These are phyloP conservation scores for Thelonectria discophora DNA, from an alignment of 2,329 filamentous ascomycete genomes.

Conservation along the genomic window DNA sequence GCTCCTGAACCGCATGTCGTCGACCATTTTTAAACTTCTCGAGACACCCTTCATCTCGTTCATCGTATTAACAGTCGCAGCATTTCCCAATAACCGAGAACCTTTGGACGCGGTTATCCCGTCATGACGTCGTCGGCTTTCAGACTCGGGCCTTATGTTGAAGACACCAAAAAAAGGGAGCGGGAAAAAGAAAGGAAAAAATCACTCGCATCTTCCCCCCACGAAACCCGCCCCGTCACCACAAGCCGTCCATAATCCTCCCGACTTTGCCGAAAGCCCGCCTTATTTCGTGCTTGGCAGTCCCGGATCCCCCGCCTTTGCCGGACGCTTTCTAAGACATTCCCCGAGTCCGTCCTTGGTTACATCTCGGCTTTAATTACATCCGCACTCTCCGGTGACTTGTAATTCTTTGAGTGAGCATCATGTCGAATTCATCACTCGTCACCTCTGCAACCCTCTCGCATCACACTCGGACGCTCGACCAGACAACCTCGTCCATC, in stretches of 20 bases:
- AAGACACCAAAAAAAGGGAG: not conserved
- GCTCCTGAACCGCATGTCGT: too few relatives aligned
- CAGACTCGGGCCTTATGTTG: not conserved
- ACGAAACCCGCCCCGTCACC: not conserved
- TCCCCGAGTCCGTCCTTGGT: not conserved
- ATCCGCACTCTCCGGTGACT: not conserved
- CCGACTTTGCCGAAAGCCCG: conserved; percentile 2
- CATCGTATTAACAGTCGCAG: not conserved
- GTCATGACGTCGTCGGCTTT: not conserved
- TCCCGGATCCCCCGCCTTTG: not conserved
- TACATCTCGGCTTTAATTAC: not conserved
- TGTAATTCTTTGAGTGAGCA: not conserved
- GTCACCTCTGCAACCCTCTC: not conserved
- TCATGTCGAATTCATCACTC: not conserved
- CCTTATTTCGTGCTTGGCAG: not conserved
- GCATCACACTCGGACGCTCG: not conserved
- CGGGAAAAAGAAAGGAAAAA: not conserved
- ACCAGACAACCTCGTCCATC: not conserved
- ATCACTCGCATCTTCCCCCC: not conserved
- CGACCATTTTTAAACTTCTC: not conserved
- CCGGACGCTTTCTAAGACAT: not conserved
- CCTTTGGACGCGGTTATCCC: not conserved
- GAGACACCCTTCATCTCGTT: not conserved
- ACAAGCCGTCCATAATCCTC: not conserved
- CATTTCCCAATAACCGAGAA: not conserved